phyloP scores from a whole-genome alignment of 495 filamentous ascomycete genomes.

The Penicillium pancosmium region DNA sequence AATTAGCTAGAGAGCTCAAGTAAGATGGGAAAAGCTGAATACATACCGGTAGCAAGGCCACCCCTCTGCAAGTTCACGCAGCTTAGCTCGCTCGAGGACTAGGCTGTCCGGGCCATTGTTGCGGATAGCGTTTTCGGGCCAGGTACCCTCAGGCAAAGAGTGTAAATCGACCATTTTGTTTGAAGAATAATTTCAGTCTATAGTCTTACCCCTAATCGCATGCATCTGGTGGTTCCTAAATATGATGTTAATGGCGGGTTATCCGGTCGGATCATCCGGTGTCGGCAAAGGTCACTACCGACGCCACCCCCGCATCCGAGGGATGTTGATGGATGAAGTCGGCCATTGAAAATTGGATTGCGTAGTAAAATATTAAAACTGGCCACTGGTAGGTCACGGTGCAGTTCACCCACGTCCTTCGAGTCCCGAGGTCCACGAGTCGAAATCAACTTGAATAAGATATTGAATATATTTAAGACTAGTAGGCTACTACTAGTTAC shows the following conservation, averaged over 20 bases:
- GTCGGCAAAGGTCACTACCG: slow-evolving; percentile 19
- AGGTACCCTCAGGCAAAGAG: slow-evolving; percentile 30
- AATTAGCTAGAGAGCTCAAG: not conserved
- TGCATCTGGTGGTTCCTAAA: not conserved
- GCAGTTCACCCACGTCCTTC: too few species aligned
- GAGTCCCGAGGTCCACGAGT: too few species aligned
- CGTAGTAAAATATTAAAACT: too few species aligned
- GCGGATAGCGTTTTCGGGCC: slow-evolving; percentile 47
- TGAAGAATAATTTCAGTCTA: not conserved
- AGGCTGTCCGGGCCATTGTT: slow-evolving; percentile 56
- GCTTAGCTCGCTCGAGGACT: slow-evolving; percentile 53
- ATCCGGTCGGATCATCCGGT: slow-evolving; percentile 4
- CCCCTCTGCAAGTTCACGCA: slow-evolving; percentile 66
- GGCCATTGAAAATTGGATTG: too few species aligned
- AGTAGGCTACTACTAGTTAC: too few species aligned
- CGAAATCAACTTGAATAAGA: too few species aligned
- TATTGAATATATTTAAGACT: too few species aligned
- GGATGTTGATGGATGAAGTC: not conserved
- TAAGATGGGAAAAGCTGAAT: not conserved
- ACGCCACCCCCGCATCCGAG: not conserved
- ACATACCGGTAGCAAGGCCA: slow-evolving; percentile 63
- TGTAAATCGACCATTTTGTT: slow-evolving; percentile 31
- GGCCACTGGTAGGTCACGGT: too few species aligned
- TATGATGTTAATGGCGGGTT: not conserved
- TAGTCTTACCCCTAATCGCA: not conserved